Base-by-base conservation (phyloP, 2,329 filamentous ascomycete species). In the Coniochaeta sp. region DNA sequence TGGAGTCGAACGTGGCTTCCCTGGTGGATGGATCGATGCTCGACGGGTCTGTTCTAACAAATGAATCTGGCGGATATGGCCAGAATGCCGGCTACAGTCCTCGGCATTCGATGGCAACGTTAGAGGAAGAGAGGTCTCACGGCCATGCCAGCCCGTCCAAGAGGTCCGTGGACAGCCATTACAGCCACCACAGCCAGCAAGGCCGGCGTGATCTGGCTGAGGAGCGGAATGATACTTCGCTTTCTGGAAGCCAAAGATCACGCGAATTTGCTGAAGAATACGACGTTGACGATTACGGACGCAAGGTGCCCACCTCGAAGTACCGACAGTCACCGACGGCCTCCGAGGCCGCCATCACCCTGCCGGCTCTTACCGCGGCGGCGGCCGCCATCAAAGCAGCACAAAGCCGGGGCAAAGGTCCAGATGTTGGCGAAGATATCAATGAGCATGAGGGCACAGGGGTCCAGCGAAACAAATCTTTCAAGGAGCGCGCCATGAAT, bases 1-100 rank as follows among this genome's bases (percentile, higher is more conserved):
- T 96, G 0, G 93, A 97, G 73, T 97, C 93, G 16, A 90, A 89
- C 10, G 93, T 98, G 12, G 93, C 93, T 8, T 97, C 93, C 17
- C 78, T 98, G 7, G 77, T 88, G 1, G 89, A 95, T 66, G 91
- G 92, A 19, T 93, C 91, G 0, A 77, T 82, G 72, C 71, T 85
- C 17, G 82, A 85, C 4, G 82, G 82, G 58, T 96, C 91, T 2
- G 83, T 88, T 14, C 71, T 96, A 58, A 93, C 86, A 3, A 77
- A 75, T 16, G 80, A 79, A 10, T 87, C 85, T 14, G 30, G 28
- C 22, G 79, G 77, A 34, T 75, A 76, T 26, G 71, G 72, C 66
- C 77, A 78, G n/a, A 78, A 81, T 63, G 79, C 82, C 28, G 60
- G 38, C 1, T 81, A 80, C 62, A 65, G 74, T 63, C 67, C 68